Base-by-base conservation (phyloP, 768 basidiomycete species). In the Pleurotus platypus region DNA sequence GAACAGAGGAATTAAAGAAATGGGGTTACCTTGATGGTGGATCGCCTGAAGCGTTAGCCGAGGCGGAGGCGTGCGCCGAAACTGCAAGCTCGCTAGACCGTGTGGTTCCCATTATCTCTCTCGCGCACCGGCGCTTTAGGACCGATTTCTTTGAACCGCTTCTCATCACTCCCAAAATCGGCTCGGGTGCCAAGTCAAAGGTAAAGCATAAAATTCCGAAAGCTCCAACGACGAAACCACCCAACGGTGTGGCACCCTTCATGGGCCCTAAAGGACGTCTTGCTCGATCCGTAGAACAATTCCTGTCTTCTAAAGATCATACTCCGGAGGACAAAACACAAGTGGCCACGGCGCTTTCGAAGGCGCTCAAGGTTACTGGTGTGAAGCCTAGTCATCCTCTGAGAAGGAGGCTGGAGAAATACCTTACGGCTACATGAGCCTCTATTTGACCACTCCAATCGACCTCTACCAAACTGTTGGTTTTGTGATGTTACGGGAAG, bases 81-180 rank as follows among this genome's bases (percentile, higher is more conserved):
- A 87, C 89, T 4, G 87, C 86, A 49, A 91, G 89, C 63, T 62
- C 82, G 46, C 68, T 70, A 20, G 86, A 89, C 62, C 85, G 89
- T 48, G 72, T 90, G 63, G 79, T 91, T 57, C 80, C 82, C 16
- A 70, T 91, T 57, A 64, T 76, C 37, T 79, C 87, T 50, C 75
- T 90, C 46, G 89, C 87, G 47, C 77, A 82, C 67, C 82, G 89
- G 45, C 78, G 86, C 43, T 90, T 91, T 65, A 80, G 89, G 64
- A 81, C 78, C 42, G 88, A 90, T 66, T 78, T 89, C 61, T 72
- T 90, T 56, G 89, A 90, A 61, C 86, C 85, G 18, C 67, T 90
- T 30, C 72, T 90, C 51, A 76, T 81, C 18, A 77, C 82, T 38
- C 89, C 89, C n/a, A 89, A 85, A 70, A 64, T 78, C 60, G 51